Percentiles rank a stretch among this genome's conserved stretches.
These are phyloP conservation scores for Gymnopilus dilepis DNA, from an alignment of 768 basidiomycete species.

Conservation along the genomic window DNA sequence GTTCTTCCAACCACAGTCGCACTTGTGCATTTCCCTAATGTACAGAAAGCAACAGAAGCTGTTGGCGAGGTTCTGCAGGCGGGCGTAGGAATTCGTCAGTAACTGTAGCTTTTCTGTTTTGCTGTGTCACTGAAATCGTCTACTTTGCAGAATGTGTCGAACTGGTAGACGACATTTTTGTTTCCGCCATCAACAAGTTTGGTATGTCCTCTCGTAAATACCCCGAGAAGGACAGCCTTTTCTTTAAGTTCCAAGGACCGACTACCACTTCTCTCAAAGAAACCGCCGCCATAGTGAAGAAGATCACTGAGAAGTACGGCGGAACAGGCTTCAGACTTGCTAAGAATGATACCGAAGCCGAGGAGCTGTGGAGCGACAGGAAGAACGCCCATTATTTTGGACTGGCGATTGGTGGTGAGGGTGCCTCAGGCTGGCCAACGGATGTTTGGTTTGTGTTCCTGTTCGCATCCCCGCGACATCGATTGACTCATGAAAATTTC, in stretches of 20 bases:
- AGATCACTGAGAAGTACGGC: slow-evolving; percentile 65
- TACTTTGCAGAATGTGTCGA: slow-evolving; percentile 77
- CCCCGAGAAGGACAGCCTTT: slow-evolving; percentile 70
- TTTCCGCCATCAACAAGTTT: slow-evolving; percentile 63
- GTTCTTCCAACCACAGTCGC: slow-evolving; percentile 84
- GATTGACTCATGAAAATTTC: not conserved
- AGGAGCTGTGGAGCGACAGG: slow-evolving; percentile 73
- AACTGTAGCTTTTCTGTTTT: slow-evolving; percentile 4
- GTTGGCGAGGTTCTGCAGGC: slow-evolving; percentile 73
- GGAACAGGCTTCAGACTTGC: slow-evolving; percentile 74
- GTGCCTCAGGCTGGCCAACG: slow-evolving; percentile 66
- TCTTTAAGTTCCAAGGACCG: slow-evolving; percentile 88
- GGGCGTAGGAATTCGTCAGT: slow-evolving; percentile 79
- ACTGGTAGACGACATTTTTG: slow-evolving; percentile 74
- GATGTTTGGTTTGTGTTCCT: slow-evolving; percentile 66
- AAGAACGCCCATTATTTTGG: slow-evolving; percentile 69
- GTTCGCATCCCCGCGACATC: not conserved
- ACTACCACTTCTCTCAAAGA: slow-evolving; percentile 62
- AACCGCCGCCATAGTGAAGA: slow-evolving; percentile 61
- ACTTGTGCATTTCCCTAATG: slow-evolving; percentile 79
- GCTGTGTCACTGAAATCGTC: not conserved
- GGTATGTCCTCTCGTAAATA: slow-evolving; percentile 60
- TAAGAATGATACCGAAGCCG: slow-evolving; percentile 64
- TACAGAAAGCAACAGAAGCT: slow-evolving; percentile 75
- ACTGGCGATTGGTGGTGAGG: slow-evolving; percentile 61